Evolutionary conservation across 495 filamentous ascomycete species (phyloP).

Genomic region (Penicillium atrosanguineum): DNA sequence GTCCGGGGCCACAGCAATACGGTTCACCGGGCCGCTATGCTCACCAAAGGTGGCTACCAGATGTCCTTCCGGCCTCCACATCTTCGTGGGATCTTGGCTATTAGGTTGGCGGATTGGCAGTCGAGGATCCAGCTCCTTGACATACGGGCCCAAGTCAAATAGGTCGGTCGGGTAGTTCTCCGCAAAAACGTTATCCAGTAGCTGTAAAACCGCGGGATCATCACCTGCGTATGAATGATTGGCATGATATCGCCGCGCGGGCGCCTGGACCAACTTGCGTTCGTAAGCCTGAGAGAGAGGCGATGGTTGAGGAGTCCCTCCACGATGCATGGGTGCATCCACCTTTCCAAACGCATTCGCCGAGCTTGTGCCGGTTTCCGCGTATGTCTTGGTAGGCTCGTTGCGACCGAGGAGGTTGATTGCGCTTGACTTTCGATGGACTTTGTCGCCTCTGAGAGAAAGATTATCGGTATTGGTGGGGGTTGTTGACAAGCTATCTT

Average conservation of each 20-base stretch:
- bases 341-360: conserved; percentile 83
- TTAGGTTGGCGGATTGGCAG: conserved; percentile 62
- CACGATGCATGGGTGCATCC: conserved; percentile 60
- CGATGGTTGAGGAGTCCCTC: conserved; percentile 26
- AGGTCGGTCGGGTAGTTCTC: conserved; percentile 85
- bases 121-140: conserved; percentile 64
- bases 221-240: conserved; percentile 80
- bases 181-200: conserved; percentile 84
- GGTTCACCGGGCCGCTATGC: conserved; percentile 77
- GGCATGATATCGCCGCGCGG: conserved; percentile 37
- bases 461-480: conserved; percentile 36
- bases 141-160: conserved; percentile 69
- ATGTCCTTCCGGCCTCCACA: conserved; percentile 82
- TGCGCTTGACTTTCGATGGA: conserved; percentile 70
- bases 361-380: conserved; percentile 82
- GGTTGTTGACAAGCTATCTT: conserved; percentile 37
- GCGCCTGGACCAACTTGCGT: conserved; percentile 20
- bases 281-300: conserved; percentile 32
- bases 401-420: conserved; percentile 77
- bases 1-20: conserved; percentile 81
- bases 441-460: conserved; percentile 26
- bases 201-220: conserved; percentile 80
- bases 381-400: conserved; percentile 72
- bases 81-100: conserved; percentile 45
- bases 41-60: conserved; percentile 87